phyloP scores from a whole-genome alignment of 1,284 basidiomycete species.

The Irpex sp. region DNA sequence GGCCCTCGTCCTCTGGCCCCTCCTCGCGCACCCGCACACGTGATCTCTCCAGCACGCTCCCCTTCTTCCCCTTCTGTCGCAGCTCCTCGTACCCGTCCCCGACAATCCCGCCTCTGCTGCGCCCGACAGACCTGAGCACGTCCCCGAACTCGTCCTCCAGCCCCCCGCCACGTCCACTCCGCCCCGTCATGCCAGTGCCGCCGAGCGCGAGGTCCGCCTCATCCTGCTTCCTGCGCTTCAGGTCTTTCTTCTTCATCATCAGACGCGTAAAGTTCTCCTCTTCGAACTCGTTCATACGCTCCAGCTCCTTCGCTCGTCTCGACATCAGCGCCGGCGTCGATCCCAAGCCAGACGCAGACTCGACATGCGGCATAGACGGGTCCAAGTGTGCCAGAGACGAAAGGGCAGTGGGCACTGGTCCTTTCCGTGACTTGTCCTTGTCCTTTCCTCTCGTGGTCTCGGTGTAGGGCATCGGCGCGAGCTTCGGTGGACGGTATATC shows the following conservation, averaged over 20 bases:
- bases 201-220: conserved; percentile 95
- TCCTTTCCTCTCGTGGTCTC: conserved; percentile 52
- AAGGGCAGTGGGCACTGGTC: conserved; percentile 68
- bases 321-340: conserved; percentile 55
- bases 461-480: conserved; percentile 90
- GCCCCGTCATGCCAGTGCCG: conserved; percentile 46
- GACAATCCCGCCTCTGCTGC: conserved; percentile 38
- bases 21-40: conserved; percentile 39
- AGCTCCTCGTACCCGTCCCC: conserved; percentile 77
- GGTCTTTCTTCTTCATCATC: conserved; percentile 90
- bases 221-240: conserved; percentile 74
- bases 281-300: conserved; percentile 87
- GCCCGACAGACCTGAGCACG: conserved; percentile 59
- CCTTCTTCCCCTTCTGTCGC: conserved; percentile 64
- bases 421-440: conserved; percentile 34
- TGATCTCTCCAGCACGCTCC: conserved; percentile 53
- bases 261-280: conserved; percentile 95
- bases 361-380: conserved; percentile 59
- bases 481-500: conserved; percentile 88
- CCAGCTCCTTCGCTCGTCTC: conserved; percentile 73
- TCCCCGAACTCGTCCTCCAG: conserved; percentile 85
- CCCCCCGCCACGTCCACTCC: conserved; percentile 65
- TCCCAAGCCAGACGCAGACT: conserved; percentile 80
- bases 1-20: conserved; percentile 38
- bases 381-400: conserved; percentile 66